Evolutionary conservation across 352 stramenopile genomes (phyloP).

Genomic region (Thalassiosira delicatula): DNA sequence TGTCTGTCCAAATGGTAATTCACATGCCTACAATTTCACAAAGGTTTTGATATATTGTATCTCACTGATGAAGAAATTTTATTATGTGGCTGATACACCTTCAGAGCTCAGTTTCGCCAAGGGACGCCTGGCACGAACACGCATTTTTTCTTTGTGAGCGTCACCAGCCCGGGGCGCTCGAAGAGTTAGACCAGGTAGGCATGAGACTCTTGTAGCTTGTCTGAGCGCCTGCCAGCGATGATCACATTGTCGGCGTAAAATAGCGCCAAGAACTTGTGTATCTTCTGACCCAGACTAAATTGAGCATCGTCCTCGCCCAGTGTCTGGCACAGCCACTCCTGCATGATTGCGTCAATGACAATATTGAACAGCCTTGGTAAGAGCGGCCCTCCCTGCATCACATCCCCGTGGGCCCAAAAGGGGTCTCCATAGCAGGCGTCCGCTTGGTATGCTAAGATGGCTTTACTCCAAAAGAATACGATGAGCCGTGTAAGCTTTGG

Average conservation of each 20-base stretch:
- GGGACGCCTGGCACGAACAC: not conserved
- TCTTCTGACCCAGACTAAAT: not conserved
- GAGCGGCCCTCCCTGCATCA: not conserved
- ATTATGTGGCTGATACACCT: too few relatives aligned
- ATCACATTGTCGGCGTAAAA: not conserved
- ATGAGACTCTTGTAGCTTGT: not conserved
- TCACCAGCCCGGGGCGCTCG: not conserved
- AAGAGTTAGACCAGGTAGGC: not conserved
- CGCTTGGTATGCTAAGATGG: not conserved
- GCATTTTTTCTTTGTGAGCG: not conserved
- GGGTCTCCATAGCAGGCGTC: not conserved
- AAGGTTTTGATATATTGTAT: too few relatives aligned
- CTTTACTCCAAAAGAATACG: not conserved
- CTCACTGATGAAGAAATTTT: too few relatives aligned
- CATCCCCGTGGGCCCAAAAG: not conserved
- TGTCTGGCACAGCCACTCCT: not conserved
- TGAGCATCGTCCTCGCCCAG: not conserved
- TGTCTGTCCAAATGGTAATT: too few relatives aligned
- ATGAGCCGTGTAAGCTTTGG: not conserved
- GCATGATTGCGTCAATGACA: not conserved
- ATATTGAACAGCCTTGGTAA: not conserved
- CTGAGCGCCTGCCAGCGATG: not conserved
- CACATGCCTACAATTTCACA: too few relatives aligned
- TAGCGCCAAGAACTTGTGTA: not conserved
- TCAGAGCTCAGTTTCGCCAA: too few relatives aligned